Conservation (phyloP, 1,284 basidiomycete species). For the Xanthoconium separans region DNA sequence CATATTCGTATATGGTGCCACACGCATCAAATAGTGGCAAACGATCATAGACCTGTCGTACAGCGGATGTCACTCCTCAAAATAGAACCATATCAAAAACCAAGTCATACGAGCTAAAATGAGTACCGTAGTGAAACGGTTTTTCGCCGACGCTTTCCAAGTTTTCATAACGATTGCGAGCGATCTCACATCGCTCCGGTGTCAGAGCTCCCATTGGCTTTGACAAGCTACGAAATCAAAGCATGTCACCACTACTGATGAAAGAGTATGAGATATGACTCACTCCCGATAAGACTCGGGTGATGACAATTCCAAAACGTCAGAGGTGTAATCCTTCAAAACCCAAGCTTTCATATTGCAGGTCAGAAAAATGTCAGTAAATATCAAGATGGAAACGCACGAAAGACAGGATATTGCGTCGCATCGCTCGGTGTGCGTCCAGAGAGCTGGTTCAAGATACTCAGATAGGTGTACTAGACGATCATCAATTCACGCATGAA, state of each 20-base stretch:
- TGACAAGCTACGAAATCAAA: constrained; percentile 50
- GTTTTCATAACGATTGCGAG: constrained; percentile 73
- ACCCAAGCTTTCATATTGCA: constrained; percentile 68
- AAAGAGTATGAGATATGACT: constrained; percentile 25
- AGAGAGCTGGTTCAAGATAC: constrained; percentile 85
- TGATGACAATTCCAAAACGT: constrained; percentile 68
- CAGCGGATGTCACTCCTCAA: background rate
- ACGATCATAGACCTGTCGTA: constrained; percentile 81
- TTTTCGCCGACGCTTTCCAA: constrained; percentile 80
- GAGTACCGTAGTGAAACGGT: constrained; percentile 93
- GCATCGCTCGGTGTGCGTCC: constrained; percentile 92
- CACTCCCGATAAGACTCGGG: constrained; percentile 77
- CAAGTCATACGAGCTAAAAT: constrained; percentile 72
- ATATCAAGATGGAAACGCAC: constrained; percentile 44
- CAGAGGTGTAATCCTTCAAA: constrained; percentile 81
- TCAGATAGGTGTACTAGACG: constrained; percentile 79
- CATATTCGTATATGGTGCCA: constrained; percentile 90
- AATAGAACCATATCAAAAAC: background rate
- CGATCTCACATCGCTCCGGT: constrained; percentile 67
- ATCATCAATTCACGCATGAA: constrained; percentile 1
- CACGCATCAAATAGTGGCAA: constrained; percentile 90
- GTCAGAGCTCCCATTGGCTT: constrained; percentile 94
- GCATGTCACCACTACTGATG: constrained; percentile 9
- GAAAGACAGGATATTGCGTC: constrained; percentile 95
- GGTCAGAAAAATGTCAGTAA: background rate